Base-by-base conservation (phyloP, 129 eudicot species). In the Silybum marianum region DNA sequence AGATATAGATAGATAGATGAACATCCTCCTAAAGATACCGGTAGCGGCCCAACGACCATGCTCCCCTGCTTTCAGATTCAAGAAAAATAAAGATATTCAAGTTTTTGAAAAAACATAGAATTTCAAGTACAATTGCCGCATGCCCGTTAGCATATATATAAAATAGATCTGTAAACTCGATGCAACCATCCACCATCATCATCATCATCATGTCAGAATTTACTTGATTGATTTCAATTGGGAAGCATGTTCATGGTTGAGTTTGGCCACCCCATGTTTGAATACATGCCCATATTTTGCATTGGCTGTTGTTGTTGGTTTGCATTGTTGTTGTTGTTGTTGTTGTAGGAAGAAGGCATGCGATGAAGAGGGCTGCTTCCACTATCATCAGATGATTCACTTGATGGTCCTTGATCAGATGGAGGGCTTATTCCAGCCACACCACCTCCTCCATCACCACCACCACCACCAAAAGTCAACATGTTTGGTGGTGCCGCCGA, bases 341-440 rank as follows among this genome's bases (percentile, higher is more conserved):
- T 83, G 77, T 82, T 83, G 77, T 82, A 76, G 70, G 88, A 89
- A 40, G 85, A 91, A 11, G 88, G 75, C 68, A 58, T 81, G 65
- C 85, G 83, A 39, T 85, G 80, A 81, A 80, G 77, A 23, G 90
- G 91, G 69, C 88, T 89, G 51, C 86, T 86, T 9, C 90, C 96
- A 74, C 90, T 89, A 40, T 92, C 97, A 13, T 89, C 97, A 28
- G 91, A 88, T 67, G 96, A 88, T 21, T 87, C 97, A 28, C 93
- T 91, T 6, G 97, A 91, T 18, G 36, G 90, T 22, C 88, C 98
- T 44, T 90, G 36, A 32, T 32, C 90, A n/a, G 97, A 88, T 9
- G 90, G 89, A 23, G 93, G 95, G 68, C 96, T 92, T 18, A 39
- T 63, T 9, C 81, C 90, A 0, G 88, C 78, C n/a, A 75, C 84